Percentiles rank a stretch among this genome's conserved stretches.
phyloP scores from a whole-genome alignment of 495 filamentous ascomycete species.

The Podospora australis region DNA sequence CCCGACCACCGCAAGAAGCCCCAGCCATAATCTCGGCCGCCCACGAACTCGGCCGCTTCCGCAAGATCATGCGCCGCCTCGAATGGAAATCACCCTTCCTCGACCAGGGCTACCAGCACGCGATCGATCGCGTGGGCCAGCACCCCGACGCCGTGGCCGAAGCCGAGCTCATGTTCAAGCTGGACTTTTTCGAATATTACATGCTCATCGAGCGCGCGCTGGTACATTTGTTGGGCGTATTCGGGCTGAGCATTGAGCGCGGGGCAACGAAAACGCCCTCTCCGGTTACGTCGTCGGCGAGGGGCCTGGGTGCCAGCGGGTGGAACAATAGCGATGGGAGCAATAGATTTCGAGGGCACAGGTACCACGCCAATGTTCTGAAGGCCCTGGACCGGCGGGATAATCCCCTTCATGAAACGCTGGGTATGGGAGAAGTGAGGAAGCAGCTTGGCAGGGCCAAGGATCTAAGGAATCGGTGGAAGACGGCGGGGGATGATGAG shows the following conservation, averaged over 20 bases:
- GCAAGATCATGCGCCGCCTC: constrained; percentile 50
- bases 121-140: constrained; percentile 29
- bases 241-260: constrained; percentile 42
- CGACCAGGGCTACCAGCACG: constrained; percentile 44
- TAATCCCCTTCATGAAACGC: constrained; percentile 45
- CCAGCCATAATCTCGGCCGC: constrained; percentile 18
- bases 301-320: background rate
- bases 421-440: constrained; percentile 44
- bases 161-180: constrained; percentile 59
- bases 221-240: constrained; percentile 53
- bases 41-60: constrained; percentile 46
- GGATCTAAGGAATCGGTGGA: constrained; percentile 62
- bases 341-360: constrained; percentile 30
- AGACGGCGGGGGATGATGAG: constrained; percentile 49
- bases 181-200: constrained; percentile 68
- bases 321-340: background rate
- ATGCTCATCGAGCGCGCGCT: constrained; percentile 58
- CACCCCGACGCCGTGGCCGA: constrained; percentile 21
- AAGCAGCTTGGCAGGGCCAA: constrained; percentile 52
- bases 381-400: constrained; percentile 41
- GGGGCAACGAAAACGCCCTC: background rate
- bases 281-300: background rate
- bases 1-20: background rate
- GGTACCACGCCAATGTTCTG: constrained; percentile 61
- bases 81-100: constrained; percentile 57